Base-by-base conservation (phyloP, 495 filamentous ascomycete genomes). In the Aspergillus steynii region DNA sequence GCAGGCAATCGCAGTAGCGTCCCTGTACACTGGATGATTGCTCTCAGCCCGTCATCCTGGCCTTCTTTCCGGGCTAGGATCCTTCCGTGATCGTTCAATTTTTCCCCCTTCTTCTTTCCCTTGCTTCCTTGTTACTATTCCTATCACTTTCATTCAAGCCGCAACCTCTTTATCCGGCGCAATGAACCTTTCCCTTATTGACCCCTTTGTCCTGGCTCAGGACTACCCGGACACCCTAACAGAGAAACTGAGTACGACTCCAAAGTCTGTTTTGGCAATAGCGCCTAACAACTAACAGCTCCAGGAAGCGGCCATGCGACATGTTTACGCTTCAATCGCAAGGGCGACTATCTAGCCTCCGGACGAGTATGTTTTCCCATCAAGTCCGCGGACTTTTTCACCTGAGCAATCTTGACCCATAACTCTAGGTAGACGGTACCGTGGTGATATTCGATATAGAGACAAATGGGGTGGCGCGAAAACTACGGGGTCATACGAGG, bases 381-480 rank as follows among this genome's bases (percentile, higher is more conserved):
- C 4, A 46, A 53, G 29, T 34, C 34, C 15, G 2, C 29, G 2
- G 26, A 48, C 49, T 51, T 7, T n/a, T 34, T 48, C 28, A 29
- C 32, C 32, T 29, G 7, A 29, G 14, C 58, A 25, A 58, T 52
- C 61, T 72, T 49, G 71, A 28, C 32, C 51, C 55, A 55, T 5
- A 26, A 32, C 20, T 57, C 52, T 67, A 89, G 84, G 80, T 90
- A 61, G 93, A 98, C 77, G 95, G 95, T 63, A 93, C 89, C 15
- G 89, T 98, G 50, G 89, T 97, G 37, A 90, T 99, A 56, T 99
- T 96, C 80, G 95, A 99, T 70, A 82, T 97, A 48, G 96, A 97
- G 71, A 98, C 96, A 29, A 95, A 93, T 80, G 93, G 94, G 45
- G 89, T 98, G 20, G 95, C 95, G 47, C 88, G 92, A 58, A 97